Evolutionary conservation across 83 land plant species (phyloP).

Genomic region (Thuja plicata): DNA sequence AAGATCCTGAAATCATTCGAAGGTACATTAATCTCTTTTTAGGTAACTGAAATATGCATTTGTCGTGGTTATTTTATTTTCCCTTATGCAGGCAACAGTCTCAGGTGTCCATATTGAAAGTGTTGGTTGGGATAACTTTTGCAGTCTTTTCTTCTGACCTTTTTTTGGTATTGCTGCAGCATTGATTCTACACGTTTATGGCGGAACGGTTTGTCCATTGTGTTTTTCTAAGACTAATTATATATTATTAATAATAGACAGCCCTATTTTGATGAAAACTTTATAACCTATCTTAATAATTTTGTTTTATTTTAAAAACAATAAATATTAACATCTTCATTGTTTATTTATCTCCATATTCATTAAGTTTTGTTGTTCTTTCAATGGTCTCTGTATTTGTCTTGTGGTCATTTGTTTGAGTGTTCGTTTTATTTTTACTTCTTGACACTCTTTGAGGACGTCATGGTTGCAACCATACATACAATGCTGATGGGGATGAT

Average conservation of each 20-base stretch:
- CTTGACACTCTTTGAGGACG: conserved; percentile 58
- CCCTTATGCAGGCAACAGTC: conserved; percentile 17
- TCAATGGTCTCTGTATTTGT: conserved; percentile 32
- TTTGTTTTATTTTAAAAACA: neutral
- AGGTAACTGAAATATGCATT: neutral
- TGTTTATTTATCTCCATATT: neutral
- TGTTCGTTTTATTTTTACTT: conserved; percentile 37
- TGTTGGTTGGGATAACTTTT: conserved; percentile 17
- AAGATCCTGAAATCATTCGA: conserved; percentile 73
- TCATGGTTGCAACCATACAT: conserved; percentile 59
- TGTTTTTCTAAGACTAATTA: conserved; percentile 22
- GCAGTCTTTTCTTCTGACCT: conserved; percentile 64
- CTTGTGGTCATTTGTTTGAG: conserved; percentile 26
- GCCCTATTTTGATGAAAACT: neutral
- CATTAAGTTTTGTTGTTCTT: conserved; percentile 17
- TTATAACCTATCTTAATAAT: neutral
- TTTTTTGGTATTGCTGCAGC: conserved; percentile 77
- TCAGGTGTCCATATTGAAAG: conserved; percentile 10
- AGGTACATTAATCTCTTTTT: conserved; percentile 52
- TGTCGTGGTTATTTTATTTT: neutral
- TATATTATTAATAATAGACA: neutral
- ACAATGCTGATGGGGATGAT: conserved; percentile 83
- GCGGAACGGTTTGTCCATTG: conserved; percentile 59
- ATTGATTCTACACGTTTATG: conserved; percentile 39
- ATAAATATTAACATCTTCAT: neutral